Percentiles rank a stretch among this genome's conserved stretches.
phyloP scores from a whole-genome alignment of 1,284 basidiomycete genomes.

The Trametes sp. region DNA sequence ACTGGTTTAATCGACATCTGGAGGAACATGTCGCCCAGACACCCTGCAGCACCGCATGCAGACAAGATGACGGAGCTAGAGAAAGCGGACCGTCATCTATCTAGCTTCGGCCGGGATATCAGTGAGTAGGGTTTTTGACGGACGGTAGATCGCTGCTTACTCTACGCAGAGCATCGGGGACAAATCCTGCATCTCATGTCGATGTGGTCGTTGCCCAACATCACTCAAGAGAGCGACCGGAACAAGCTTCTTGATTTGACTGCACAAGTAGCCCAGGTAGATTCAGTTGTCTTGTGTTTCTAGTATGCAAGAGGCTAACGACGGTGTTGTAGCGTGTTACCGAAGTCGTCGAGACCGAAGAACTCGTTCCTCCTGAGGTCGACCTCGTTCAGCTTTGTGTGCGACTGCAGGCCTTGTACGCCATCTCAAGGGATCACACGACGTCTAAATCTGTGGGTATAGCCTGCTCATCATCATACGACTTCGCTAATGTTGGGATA shows the following conservation, averaged over 20 bases:
- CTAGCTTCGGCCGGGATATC: background rate
- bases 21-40: conserved; percentile 13
- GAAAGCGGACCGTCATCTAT: conserved; percentile 5
- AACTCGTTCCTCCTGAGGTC: background rate
- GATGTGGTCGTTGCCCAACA: conserved; percentile 43
- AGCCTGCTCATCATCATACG: too few species aligned
- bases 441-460: background rate
- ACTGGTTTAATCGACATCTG: conserved; percentile 32
- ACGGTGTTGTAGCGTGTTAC: conserved; percentile 1
- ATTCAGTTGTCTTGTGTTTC: background rate
- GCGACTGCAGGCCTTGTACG: conserved; percentile 14
- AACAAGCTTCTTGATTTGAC: conserved; percentile 4
- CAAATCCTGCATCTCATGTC: conserved; percentile 53
- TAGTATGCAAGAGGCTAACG: background rate
- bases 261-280: conserved; percentile 17
- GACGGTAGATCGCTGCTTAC: background rate
- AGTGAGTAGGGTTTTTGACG: conserved; percentile 6
- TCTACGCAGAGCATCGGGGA: conserved; percentile 40
- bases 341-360: background rate
- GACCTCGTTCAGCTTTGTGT: conserved; percentile 15
- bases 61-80: conserved; percentile 14
- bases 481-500: background rate
- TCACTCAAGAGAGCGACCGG: conserved; percentile 25
- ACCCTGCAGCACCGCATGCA: background rate
- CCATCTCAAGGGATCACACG: background rate